phyloP scores from a whole-genome alignment of 768 basidiomycete genomes.

The Pleurotus giganteus region DNA sequence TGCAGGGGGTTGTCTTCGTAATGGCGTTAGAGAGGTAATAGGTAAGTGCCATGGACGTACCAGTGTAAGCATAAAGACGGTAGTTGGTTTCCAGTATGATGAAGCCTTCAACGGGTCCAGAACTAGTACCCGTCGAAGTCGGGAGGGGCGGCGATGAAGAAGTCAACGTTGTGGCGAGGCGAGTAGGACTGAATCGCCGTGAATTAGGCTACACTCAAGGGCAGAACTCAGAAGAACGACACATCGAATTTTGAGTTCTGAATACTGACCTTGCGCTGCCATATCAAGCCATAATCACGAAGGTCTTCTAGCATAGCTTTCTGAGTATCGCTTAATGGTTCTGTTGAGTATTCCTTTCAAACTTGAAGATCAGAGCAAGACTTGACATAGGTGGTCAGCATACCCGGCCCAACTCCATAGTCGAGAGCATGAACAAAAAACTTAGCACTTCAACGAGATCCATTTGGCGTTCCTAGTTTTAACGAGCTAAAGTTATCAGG shows the following conservation, averaged over 20 bases:
- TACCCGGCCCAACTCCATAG: conserved; percentile 91
- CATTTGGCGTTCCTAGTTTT: conserved; percentile 74
- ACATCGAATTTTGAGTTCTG: conserved; percentile 5
- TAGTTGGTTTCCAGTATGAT: conserved; percentile 98
- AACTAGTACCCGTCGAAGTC: conserved; percentile 54
- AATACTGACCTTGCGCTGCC: conserved; percentile 68
- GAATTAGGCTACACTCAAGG: conserved; percentile 55
- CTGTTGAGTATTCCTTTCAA: conserved; percentile 83
- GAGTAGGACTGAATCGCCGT: conserved; percentile 88
- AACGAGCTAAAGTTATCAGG: conserved; percentile 17
- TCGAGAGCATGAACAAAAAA: conserved; percentile 96
- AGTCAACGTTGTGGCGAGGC: conserved; percentile 91
- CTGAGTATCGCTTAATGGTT: conserved; percentile 75
- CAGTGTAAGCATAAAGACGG: conserved; percentile 96
- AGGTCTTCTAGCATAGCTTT: conserved; percentile 89
- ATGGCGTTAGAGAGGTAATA: conserved; percentile 13
- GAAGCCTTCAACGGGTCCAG: conserved; percentile 74
- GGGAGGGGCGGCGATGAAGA: conserved; percentile 84
- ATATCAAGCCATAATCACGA: conserved; percentile 91
- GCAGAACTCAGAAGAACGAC: conserved; percentile 20
- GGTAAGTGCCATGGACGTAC: conserved; percentile 36
- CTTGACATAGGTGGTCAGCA: conserved; percentile 20
- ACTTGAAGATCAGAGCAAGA: neutral
- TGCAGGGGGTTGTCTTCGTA: conserved; percentile 87
- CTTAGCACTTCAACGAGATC: conserved; percentile 91